Evolutionary conservation across 2,329 filamentous ascomycete species (phyloP).

Genomic region (Claviceps sp.): DNA sequence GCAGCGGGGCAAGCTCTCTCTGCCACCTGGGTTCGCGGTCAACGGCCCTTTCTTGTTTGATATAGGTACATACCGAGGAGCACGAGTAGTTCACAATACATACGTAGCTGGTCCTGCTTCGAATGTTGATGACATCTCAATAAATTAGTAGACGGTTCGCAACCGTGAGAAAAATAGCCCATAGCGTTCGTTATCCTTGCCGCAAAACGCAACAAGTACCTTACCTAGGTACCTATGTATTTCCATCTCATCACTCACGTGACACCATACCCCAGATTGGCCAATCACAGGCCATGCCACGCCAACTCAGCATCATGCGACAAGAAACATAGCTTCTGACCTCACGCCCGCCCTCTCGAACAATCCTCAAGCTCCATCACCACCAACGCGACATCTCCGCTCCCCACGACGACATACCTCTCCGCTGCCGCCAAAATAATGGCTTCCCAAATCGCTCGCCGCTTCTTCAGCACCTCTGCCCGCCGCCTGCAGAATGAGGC

Average conservation of each 20-base stretch:
- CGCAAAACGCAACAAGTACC: no score
- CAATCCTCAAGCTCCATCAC: no score
- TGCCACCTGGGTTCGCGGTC: no score
- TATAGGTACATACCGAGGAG: no score
- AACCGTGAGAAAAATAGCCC: background rate
- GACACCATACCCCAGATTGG: background rate
- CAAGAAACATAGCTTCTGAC: background rate
- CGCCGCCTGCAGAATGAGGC: slow-evolving; percentile 36
- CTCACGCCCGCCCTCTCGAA: background rate
- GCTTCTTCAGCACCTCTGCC: slow-evolving; percentile 39
- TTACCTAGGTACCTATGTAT: no score
- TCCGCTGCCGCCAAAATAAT: slow-evolving; percentile 22
- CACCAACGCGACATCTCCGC: no score
- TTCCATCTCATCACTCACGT: background rate
- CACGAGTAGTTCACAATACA: background rate
- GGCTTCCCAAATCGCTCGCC: slow-evolving; percentile 43
- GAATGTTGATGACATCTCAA: no score
- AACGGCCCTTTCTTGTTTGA: no score
- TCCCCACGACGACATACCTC: slow-evolving; percentile 8
- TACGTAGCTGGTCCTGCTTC: background rate
- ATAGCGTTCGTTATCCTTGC: background rate
- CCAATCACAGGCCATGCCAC: background rate
- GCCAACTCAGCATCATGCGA: slow-evolving; percentile 1
- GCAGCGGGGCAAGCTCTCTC: no score
- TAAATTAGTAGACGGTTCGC: no score